Evolutionary conservation across 2,329 filamentous ascomycete genomes (phyloP).

Genomic region (Taxawa tesnikishii): DNA sequence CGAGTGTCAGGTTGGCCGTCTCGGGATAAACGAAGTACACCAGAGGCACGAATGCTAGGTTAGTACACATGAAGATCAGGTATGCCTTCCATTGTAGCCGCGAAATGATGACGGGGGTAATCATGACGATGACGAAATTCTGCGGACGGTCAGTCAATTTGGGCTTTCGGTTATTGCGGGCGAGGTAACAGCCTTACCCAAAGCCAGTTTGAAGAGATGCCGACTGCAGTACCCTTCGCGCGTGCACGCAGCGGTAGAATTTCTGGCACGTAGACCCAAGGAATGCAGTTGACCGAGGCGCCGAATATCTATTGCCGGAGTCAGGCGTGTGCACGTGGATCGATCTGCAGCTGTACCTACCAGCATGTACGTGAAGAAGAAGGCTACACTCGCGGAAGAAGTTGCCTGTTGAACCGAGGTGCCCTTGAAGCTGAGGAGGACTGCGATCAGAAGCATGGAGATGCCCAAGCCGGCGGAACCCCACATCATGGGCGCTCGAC

Average conservation of each 20-base stretch:
- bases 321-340: no score
- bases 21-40: slow-evolving; percentile 37
- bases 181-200: slow-evolving; percentile 21
- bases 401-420: slow-evolving; percentile 25
- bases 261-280: slow-evolving; percentile 39
- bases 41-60: slow-evolving; percentile 32
- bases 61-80: slow-evolving; percentile 39
- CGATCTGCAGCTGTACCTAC: no score
- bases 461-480: slow-evolving; percentile 20
- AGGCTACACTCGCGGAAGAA: slow-evolving; percentile 33
- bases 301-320: no score
- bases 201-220: slow-evolving; percentile 37
- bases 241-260: slow-evolving; percentile 38
- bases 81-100: slow-evolving; percentile 39
- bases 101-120: slow-evolving; percentile 36
- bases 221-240: slow-evolving; percentile 37
- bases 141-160: no score
- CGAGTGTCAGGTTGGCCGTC: slow-evolving; percentile 29
- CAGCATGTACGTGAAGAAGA: slow-evolving; percentile 37
- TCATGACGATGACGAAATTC: slow-evolving; percentile 41
- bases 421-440: slow-evolving; percentile 32
- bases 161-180: no score
- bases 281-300: slow-evolving; percentile 34
- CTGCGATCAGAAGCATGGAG: slow-evolving; percentile 26
- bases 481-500: slow-evolving; percentile 22